Conservation (phyloP, 352 stramenopile species). For the Thraustochytrium striatum region DNA sequence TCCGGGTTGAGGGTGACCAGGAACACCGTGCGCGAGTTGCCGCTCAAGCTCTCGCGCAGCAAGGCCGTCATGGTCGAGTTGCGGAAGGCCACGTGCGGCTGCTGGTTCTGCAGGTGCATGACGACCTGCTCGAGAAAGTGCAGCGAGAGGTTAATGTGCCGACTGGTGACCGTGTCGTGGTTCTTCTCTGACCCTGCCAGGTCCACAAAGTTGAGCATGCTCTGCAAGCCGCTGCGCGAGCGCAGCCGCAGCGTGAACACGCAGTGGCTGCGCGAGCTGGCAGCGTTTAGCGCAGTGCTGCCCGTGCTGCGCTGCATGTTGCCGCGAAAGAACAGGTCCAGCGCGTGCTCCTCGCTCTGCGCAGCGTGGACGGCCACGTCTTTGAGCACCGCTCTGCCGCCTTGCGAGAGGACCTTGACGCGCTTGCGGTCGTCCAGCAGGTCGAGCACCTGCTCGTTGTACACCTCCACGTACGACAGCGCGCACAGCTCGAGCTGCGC, state of each 20-base stretch:
- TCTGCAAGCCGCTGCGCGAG: too few species aligned
- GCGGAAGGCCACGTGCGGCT: conserved; percentile 51
- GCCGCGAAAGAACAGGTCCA: conserved; percentile 58
- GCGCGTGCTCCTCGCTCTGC: conserved; percentile 52
- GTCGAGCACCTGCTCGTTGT: conserved; percentile 93
- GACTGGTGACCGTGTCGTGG: conserved; percentile 62
- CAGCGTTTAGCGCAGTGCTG: conserved; percentile 92
- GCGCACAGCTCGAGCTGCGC: not conserved
- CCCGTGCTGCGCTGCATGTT: conserved; percentile 74
- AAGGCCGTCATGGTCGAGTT: conserved; percentile 58
- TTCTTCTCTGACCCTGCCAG: conserved; percentile 61
- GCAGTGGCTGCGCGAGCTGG: conserved; percentile 89
- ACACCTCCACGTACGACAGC: conserved; percentile 79
- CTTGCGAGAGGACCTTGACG: conserved; percentile 52
- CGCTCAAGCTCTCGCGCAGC: conserved; percentile 76
- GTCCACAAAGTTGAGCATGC: conserved; percentile 68
- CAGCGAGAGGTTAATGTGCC: conserved; percentile 57
- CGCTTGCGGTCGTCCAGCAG: conserved; percentile 72
- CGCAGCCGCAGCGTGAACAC: too few species aligned
- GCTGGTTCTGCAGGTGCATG: conserved; percentile 3
- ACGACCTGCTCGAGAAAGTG: conserved; percentile 57
- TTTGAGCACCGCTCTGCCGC: too few species aligned
- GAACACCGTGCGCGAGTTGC: conserved; percentile 81
- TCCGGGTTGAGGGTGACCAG: conserved; percentile 79
- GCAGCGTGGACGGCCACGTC: conserved; percentile 47